Evolutionary conservation across 2,329 filamentous ascomycete species (phyloP), one percentile per base, ranked within the genome.

Genomic region (Thelonectria blattea): DNA sequence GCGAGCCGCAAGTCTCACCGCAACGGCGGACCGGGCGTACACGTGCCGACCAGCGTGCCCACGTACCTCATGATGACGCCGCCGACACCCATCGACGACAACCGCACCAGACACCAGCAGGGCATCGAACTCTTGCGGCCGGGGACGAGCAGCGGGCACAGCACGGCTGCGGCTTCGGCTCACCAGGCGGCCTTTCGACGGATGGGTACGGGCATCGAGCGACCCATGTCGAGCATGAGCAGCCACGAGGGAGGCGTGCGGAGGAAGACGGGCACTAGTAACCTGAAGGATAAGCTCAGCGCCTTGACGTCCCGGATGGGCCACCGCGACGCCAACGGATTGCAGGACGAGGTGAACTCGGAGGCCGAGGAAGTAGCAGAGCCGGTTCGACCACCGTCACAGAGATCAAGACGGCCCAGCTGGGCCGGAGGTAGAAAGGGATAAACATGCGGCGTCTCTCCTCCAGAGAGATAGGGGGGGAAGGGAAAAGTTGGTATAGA

Each of bases 21-120:
- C 45, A 76, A 74, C 5, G 72, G 75, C 22, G 72, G 69, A 9
- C 70, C 73, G 11, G 58, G 70, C 62, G 11, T 68, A 63, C 53
- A 61, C 20, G 57, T 54, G n/a, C 68, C 45, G 20, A 47, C 71
- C 12, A 66, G 69, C 24, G 67, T 79, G 2, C 79, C 80, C 5
- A 69, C 75, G n/a, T 80, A 77, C 47, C 67, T 81, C 20, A 79
- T 78, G 72, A 81, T 81, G 79, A 81, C 79, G 37, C 79, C 80
- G 4, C 79, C 80, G 14, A 80, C 80, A 22, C 80, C 80, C 2
- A 60, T 74, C 11, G 74, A 77, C 2, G 68, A 65, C 37, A 48
- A 62, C 50, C 62, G 64, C 37, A 49, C 67, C 15, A 62, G 64
- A 22, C 62, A 68, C 7, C 66, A 68, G 10, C 63, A 74, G 12